phyloP scores from a whole-genome alignment of 306 rosid species.

The Lablab purpureus region DNA sequence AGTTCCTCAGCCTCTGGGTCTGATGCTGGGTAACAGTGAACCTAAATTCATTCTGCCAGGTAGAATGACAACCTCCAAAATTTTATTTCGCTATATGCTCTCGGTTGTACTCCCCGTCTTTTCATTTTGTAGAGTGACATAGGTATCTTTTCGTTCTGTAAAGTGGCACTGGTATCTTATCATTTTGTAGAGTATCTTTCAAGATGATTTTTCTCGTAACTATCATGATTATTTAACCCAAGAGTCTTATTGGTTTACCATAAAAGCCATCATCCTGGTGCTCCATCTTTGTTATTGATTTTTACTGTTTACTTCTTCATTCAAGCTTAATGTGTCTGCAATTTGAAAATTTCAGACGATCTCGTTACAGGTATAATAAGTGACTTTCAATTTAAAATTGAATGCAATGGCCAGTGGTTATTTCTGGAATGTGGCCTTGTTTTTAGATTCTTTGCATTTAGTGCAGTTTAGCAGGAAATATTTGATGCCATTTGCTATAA shows the following conservation, averaged over 20 bases:
- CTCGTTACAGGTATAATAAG: background rate
- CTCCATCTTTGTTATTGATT: background rate
- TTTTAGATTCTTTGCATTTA: background rate
- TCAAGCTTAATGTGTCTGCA: background rate
- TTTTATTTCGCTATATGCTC: background rate
- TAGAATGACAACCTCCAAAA: conserved; percentile 36
- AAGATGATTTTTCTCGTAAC: conserved; percentile 27
- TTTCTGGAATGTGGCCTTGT: background rate
- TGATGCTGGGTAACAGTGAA: conserved; percentile 75
- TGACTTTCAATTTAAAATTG: conserved; percentile 4
- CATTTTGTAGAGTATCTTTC: background rate
- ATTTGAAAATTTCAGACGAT: conserved; percentile 11
- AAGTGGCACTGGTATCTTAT: background rate
- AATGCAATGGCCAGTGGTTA: background rate
- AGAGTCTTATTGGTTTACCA: conserved; percentile 4
- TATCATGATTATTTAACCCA: conserved; percentile 13
- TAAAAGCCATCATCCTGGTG: conserved; percentile 27
- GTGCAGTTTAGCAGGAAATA: background rate
- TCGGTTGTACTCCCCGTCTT: conserved; percentile 1
- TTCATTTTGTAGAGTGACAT: background rate
- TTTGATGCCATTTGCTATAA: conserved; percentile 13
- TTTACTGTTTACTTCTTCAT: conserved; percentile 5
- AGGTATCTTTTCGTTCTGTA: background rate
- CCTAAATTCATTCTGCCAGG: conserved; percentile 59
- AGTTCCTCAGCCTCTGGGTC: conserved; percentile 96